phyloP scores from a whole-genome alignment of 1,139 yeast species.

The Hanseniaspora sp. region DNA sequence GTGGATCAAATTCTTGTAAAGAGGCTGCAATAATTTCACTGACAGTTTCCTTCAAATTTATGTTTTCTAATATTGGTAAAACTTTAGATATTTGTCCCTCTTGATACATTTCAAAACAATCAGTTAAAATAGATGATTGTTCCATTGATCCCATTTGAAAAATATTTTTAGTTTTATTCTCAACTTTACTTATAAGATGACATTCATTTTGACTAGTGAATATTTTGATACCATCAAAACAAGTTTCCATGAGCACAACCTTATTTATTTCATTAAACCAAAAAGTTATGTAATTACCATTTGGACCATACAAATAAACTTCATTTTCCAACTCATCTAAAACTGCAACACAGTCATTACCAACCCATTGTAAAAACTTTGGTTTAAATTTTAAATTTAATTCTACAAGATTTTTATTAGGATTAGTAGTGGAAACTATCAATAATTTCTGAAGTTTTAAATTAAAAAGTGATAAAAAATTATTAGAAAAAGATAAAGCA shows the following conservation, averaged over 20 bases:
- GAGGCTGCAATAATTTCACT: constrained; percentile 66
- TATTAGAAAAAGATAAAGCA: constrained; percentile 6
- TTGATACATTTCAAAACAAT: constrained; percentile 65
- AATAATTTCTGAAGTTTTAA: constrained; percentile 20
- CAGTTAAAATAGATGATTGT: constrained; percentile 71
- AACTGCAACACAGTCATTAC: constrained; percentile 63
- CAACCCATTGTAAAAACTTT: constrained; percentile 65
- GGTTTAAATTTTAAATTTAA: constrained; percentile 33
- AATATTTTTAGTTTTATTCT: constrained; percentile 45
- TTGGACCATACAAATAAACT: constrained; percentile 60
- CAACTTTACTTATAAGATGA: constrained; percentile 51
- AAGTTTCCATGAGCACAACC: constrained; percentile 34
- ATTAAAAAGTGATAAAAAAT: constrained; percentile 46
- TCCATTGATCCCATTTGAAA: constrained; percentile 76
- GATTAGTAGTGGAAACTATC: background rate
- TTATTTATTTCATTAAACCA: constrained; percentile 37
- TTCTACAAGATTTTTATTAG: constrained; percentile 41
- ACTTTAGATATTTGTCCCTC: constrained; percentile 65
- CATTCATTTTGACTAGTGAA: constrained; percentile 50
- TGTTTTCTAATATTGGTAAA: constrained; percentile 59
- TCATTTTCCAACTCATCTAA: constrained; percentile 48
- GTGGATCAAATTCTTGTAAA: constrained; percentile 59
- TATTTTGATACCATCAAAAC: constrained; percentile 61
- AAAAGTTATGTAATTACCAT: constrained; percentile 38
- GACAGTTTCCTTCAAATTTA: constrained; percentile 53